These are phyloP conservation scores for Yamadazyma mexicana DNA, from an alignment of 1,139 yeast species.

Conservation along the genomic window DNA sequence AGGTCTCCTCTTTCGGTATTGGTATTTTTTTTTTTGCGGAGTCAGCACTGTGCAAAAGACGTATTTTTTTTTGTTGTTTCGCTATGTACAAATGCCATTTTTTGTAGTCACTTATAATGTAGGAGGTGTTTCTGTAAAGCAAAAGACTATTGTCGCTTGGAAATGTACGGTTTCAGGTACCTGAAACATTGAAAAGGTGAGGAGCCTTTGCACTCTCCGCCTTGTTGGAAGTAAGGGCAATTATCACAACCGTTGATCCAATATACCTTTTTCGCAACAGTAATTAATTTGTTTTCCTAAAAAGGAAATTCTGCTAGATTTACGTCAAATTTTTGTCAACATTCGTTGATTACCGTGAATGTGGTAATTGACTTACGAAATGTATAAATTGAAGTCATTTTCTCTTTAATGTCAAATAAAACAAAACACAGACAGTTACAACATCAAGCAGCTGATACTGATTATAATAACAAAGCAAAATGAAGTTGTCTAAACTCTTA, in stretches of 20 bases:
- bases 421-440: neutral
- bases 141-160: too few species aligned
- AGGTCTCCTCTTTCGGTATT: too few species aligned
- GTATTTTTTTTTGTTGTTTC: too few species aligned
- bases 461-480: neutral
- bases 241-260: neutral
- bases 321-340: neutral
- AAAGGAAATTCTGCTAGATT: slow-evolving; percentile 2
- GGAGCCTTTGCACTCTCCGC: neutral
- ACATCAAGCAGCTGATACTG: too few species aligned
- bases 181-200: too few species aligned
- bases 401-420: neutral
- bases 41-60: too few species aligned
- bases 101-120: too few species aligned
- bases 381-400: neutral
- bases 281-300: neutral
- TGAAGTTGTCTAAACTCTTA: slow-evolving; percentile 1
- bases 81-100: too few species aligned
- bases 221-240: neutral
- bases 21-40: too few species aligned
- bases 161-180: too few species aligned
- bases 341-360: neutral
- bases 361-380: neutral
- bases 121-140: too few species aligned
- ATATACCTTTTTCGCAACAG: neutral